These are phyloP conservation scores for Mycena alexandri DNA, from an alignment of 768 basidiomycete species.

Conservation along the genomic window DNA sequence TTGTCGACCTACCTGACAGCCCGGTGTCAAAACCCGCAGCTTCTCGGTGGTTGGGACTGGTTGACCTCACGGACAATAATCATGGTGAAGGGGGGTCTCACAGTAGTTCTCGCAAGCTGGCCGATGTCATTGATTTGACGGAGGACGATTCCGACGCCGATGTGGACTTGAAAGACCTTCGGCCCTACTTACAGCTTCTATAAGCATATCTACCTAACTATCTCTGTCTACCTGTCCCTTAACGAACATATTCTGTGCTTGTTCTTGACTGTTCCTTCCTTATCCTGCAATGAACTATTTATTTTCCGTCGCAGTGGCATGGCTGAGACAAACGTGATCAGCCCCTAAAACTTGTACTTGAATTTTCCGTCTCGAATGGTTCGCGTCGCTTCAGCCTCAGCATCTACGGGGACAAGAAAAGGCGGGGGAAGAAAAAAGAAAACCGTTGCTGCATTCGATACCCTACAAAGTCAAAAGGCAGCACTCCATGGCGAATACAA, in stretches of 20 bases:
- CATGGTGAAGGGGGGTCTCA: not conserved
- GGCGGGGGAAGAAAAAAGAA: not conserved
- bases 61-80: not conserved
- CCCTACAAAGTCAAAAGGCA: not conserved
- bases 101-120: too few relatives aligned
- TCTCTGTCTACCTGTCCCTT: not conserved
- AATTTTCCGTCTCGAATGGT: not conserved
- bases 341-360: not conserved
- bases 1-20: not conserved
- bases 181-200: too few relatives aligned
- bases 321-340: not conserved
- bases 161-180: not conserved
- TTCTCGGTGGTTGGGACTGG: not conserved
- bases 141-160: not conserved
- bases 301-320: too few relatives aligned
- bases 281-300: too few relatives aligned
- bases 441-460: not conserved
- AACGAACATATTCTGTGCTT: too few relatives aligned
- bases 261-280: too few relatives aligned
- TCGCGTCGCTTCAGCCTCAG: too few relatives aligned
- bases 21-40: not conserved
- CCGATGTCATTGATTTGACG: conserved; percentile 11
- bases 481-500: conserved; percentile 1
- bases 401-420: not conserved
- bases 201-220: not conserved